These are phyloP conservation scores for Meredithiella fracta DNA, from an alignment of 2,329 filamentous ascomycete genomes.

Conservation along the genomic window DNA sequence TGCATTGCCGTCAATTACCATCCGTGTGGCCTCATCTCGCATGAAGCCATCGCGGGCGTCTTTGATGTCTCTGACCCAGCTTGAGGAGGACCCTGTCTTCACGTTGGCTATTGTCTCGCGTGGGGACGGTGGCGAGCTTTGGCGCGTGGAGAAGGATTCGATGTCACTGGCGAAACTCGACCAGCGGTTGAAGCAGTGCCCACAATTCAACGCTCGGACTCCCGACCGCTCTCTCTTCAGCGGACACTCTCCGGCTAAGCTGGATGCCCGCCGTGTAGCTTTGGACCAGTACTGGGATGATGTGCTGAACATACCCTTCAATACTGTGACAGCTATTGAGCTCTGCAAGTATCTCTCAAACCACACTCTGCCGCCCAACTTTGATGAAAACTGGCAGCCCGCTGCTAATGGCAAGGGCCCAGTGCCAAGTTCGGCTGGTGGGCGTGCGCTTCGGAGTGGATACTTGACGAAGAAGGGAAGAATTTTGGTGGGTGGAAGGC, in stretches of 20 bases:
- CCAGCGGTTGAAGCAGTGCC: constrained; percentile 53
- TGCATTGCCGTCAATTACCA: constrained; percentile 67
- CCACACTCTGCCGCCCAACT: constrained; percentile 44
- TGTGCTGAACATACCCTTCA: constrained; percentile 66
- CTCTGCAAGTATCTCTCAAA: constrained; percentile 77
- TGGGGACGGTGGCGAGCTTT: constrained; percentile 61
- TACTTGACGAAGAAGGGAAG: constrained; percentile 96
- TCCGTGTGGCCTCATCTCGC: constrained; percentile 84
- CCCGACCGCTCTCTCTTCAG: constrained; percentile 78
- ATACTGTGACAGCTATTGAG: constrained; percentile 58
- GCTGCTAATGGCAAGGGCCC: constrained; percentile 23
- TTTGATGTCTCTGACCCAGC: constrained; percentile 58
- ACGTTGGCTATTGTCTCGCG: constrained; percentile 74
- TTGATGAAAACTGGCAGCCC: constrained; percentile 33
- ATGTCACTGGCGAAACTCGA: constrained; percentile 68
- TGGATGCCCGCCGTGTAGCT: constrained; percentile 69
- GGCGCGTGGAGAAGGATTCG: constrained; percentile 88
- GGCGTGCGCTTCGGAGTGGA: constrained; percentile 60
- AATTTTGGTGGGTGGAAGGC: constrained; percentile 99
- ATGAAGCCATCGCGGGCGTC: constrained; percentile 83
- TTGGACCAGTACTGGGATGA: constrained; percentile 76
- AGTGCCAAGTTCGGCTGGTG: constrained; percentile 28
- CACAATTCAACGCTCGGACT: constrained; percentile 54
- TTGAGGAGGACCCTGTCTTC: constrained; percentile 87
- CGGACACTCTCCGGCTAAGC: constrained; percentile 82